These are phyloP conservation scores for Aspergillus costaricaensis DNA, from an alignment of 2,329 filamentous ascomycete species.

Conservation along the genomic window DNA sequence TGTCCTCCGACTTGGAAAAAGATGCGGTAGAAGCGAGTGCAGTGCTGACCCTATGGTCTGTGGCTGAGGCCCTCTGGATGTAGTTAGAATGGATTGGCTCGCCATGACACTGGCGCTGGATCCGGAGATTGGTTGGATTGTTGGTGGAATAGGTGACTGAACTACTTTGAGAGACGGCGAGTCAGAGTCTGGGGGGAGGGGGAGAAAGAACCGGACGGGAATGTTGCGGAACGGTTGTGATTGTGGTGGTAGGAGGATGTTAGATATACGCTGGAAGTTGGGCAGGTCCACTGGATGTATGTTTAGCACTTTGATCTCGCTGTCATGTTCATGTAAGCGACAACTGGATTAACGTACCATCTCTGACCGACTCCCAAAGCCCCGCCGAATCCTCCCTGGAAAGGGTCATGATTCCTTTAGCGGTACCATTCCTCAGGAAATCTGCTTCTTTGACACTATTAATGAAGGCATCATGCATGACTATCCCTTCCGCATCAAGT, in stretches of 20 bases:
- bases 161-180: slow-evolving; percentile 63
- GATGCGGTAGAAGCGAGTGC: slow-evolving; percentile 69
- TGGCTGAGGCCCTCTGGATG: slow-evolving; percentile 47
- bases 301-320: background rate
- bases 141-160: slow-evolving; percentile 69
- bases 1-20: slow-evolving; percentile 86
- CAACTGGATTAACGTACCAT: slow-evolving; percentile 54
- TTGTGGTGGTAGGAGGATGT: slow-evolving; percentile 68
- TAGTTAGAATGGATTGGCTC: slow-evolving; percentile 24
- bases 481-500: slow-evolving; percentile 56
- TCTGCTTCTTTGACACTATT: slow-evolving; percentile 79
- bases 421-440: slow-evolving; percentile 83
- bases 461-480: slow-evolving; percentile 66
- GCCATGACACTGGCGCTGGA: slow-evolving; percentile 23
- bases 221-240: slow-evolving; percentile 75
- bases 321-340: background rate
- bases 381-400: slow-evolving; percentile 80
- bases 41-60: slow-evolving; percentile 78
- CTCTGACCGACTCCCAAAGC: slow-evolving; percentile 77
- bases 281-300: slow-evolving; percentile 64
- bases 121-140: slow-evolving; percentile 29
- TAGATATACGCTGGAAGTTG: slow-evolving; percentile 73
- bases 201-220: slow-evolving; percentile 86
- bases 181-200: slow-evolving; percentile 59
- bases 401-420: slow-evolving; percentile 85